Evolutionary conservation across 192 early-diverging fungal genomes (phyloP).

Genomic region (Piromyces finnis): DNA sequence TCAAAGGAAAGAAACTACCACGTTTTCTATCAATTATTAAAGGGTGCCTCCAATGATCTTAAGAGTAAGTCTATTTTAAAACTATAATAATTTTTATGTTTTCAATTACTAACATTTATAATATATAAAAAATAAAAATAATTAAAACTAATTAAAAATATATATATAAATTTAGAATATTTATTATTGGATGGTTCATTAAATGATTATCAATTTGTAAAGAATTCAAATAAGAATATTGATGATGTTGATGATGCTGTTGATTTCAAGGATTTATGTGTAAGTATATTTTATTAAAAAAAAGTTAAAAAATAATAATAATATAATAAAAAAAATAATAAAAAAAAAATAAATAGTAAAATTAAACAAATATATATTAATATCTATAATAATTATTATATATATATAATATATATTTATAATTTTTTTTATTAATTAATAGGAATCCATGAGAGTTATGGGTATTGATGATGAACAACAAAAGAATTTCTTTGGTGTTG

Average conservation of each 20-base stretch:
- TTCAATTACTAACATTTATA: background rate
- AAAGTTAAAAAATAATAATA: too few species aligned
- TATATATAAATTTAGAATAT: conserved; percentile 14
- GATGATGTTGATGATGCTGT: conserved; percentile 79
- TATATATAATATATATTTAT: too few species aligned
- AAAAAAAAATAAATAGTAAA: too few species aligned
- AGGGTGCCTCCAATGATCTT: conserved; percentile 50
- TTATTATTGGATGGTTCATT: conserved; percentile 57
- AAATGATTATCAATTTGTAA: conserved; percentile 69
- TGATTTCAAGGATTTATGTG: conserved; percentile 58
- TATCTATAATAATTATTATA: too few species aligned
- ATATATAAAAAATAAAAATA: too few species aligned
- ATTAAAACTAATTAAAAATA: too few species aligned
- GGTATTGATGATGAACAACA: conserved; percentile 60
- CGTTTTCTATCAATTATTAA: conserved; percentile 95
- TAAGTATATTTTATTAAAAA: too few species aligned
- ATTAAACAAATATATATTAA: too few species aligned
- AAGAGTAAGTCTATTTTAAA: conserved; percentile 28
- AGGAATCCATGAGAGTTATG: conserved; percentile 66
- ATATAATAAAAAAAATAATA: too few species aligned
- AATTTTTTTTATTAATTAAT: too few species aligned
- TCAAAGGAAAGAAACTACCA: conserved; percentile 89
- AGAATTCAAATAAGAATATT: conserved; percentile 68
- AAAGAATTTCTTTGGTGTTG: conserved; percentile 55
- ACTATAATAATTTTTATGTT: background rate